These are phyloP conservation scores for Globisporangium spinosum DNA, from an alignment of 352 stramenopile genomes.

Conservation along the genomic window DNA sequence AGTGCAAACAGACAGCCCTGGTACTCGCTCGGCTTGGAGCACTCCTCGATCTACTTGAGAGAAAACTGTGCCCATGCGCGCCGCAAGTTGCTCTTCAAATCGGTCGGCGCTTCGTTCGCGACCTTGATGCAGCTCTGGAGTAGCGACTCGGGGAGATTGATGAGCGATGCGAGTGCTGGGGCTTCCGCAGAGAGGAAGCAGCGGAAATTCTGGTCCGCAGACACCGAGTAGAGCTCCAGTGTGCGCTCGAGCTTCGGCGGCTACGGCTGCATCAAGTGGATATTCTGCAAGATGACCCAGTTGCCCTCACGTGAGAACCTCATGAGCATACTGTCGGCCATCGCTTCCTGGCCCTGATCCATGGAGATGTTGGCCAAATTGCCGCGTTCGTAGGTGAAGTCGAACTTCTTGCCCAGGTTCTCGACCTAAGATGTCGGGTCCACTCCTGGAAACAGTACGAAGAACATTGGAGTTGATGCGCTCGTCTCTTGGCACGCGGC, in stretches of 20 bases:
- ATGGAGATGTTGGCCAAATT: constrained; percentile 87
- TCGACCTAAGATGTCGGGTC: constrained; percentile 86
- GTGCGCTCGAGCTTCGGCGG: constrained; percentile 79
- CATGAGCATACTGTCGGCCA: constrained; percentile 68
- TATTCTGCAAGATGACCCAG: constrained; percentile 92
- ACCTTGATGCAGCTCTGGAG: constrained; percentile 88
- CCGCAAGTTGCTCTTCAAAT: constrained; percentile 79
- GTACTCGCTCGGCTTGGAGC: constrained; percentile 77
- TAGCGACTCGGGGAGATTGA: constrained; percentile 88
- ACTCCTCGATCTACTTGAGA: constrained; percentile 71
- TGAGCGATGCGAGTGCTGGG: constrained; percentile 72
- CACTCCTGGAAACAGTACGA: constrained; percentile 91
- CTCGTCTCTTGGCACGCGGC: constrained; percentile 85
- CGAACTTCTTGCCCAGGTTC: constrained; percentile 73
- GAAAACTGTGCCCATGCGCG: constrained; percentile 78
- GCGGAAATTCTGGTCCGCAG: constrained; percentile 90
- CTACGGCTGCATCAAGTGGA: constrained; percentile 91
- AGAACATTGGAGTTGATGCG: constrained; percentile 90
- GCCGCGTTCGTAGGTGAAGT: constrained; percentile 72
- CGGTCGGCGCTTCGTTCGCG: constrained; percentile 76
- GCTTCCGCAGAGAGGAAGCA: constrained; percentile 93
- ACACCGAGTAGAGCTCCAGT: constrained; percentile 69
- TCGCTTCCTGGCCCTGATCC: constrained; percentile 85
- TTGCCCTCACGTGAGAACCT: constrained; percentile 67
- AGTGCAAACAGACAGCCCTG: constrained; percentile 92